phyloP scores from a whole-genome alignment of 257 asterid genomes.

The Datura wrightii region DNA sequence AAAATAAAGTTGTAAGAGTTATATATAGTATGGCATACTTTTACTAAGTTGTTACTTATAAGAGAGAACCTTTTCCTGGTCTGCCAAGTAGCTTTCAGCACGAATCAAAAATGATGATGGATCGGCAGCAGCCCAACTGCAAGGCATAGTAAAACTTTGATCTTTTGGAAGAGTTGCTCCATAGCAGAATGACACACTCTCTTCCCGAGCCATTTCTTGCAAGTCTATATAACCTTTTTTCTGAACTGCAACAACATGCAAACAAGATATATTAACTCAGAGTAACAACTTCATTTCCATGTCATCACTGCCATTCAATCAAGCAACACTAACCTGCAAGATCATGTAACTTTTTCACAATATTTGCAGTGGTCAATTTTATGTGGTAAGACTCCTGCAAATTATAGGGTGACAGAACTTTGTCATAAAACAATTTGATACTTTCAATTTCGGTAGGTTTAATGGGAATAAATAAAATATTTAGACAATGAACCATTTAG shows the following conservation, averaged over 20 bases:
- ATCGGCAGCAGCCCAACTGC: slow-evolving; percentile 75
- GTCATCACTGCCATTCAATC: not conserved
- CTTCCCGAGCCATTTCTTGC: slow-evolving; percentile 65
- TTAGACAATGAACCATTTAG: not conserved
- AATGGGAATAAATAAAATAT: not conserved
- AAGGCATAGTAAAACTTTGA: slow-evolving; percentile 56
- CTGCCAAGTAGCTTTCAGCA: slow-evolving; percentile 69
- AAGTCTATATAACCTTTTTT: slow-evolving; percentile 74
- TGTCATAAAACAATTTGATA: not conserved
- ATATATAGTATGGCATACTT: not conserved
- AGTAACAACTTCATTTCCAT: not conserved
- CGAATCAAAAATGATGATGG: slow-evolving; percentile 79
- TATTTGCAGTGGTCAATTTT: slow-evolving; percentile 58
- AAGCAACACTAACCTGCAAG: slow-evolving; percentile 57
- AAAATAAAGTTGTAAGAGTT: not conserved
- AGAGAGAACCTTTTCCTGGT: slow-evolving; percentile 65
- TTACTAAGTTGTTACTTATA: not conserved
- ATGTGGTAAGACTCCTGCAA: slow-evolving; percentile 60
- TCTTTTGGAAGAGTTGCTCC: slow-evolving; percentile 81
- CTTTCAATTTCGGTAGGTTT: not conserved
- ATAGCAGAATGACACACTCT: slow-evolving; percentile 49
- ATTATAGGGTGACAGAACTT: not conserved
- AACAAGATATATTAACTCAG: not conserved
- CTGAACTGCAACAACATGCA: slow-evolving; percentile 53
- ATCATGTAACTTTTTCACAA: slow-evolving; percentile 75